phyloP scores from a whole-genome alignment of 2,329 filamentous ascomycete genomes.

The Fusarium equiseti region DNA sequence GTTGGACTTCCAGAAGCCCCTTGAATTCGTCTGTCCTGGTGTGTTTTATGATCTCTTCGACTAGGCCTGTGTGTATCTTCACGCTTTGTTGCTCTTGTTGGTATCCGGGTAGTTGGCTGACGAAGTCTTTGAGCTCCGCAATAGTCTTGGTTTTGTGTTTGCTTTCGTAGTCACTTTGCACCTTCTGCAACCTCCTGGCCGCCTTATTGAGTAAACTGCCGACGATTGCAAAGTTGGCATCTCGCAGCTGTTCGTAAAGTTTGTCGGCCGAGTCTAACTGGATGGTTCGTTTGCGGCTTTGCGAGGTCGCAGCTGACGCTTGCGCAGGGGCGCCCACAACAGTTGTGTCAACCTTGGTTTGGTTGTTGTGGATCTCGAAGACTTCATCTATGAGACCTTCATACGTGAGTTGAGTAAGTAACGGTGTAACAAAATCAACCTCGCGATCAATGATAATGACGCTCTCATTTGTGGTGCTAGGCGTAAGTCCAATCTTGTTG shows the following conservation, averaged over 20 bases:
- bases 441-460: conserved; percentile 96
- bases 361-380: conserved; percentile 91
- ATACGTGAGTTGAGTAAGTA: conserved; percentile 96
- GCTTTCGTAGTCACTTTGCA: conserved; percentile 90
- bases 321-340: conserved; percentile 82
- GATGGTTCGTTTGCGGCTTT: conserved; percentile 85
- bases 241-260: conserved; percentile 86
- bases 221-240: conserved; percentile 95
- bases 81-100: conserved; percentile 93
- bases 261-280: conserved; percentile 90
- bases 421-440: conserved; percentile 89
- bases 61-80: conserved; percentile 91
- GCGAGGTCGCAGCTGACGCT: conserved; percentile 65
- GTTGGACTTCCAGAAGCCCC: conserved; percentile 90
- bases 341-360: conserved; percentile 91
- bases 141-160: conserved; percentile 89
- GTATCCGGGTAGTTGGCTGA: conserved; percentile 91
- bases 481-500: conserved; percentile 76
- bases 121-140: conserved; percentile 92
- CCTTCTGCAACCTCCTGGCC: conserved; percentile 83
- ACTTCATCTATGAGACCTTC: conserved; percentile 96
- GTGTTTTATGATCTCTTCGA: conserved; percentile 94
- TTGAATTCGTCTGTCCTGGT: conserved; percentile 92
- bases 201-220: conserved; percentile 90
- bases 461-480: conserved; percentile 89